Percentiles rank a stretch among this genome's conserved stretches.
Evolutionary conservation across 2,329 filamentous ascomycete genomes (phyloP).

Genomic region (Teratosphaeria pseudoeucalypti): DNA sequence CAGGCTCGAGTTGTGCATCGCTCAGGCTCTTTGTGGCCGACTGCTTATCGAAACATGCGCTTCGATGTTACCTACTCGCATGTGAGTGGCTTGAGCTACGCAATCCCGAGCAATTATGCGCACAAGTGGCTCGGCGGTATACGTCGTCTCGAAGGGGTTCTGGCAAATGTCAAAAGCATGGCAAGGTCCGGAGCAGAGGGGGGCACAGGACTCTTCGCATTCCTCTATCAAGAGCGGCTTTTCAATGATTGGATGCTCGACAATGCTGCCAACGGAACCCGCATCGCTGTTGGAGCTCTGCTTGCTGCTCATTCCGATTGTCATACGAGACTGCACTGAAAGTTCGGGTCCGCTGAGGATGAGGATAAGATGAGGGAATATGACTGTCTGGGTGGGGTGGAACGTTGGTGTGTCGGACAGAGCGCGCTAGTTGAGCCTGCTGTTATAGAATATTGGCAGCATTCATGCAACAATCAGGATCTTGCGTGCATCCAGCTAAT

Average conservation of each 20-base stretch:
- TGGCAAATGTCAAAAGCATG: background rate
- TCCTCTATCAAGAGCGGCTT: background rate
- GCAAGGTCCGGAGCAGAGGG: background rate
- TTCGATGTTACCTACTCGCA: background rate
- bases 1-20: background rate
- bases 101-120: background rate
- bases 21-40: background rate
- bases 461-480: too few species aligned
- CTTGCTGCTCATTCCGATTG: background rate
- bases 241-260: background rate
- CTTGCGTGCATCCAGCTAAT: too few species aligned
- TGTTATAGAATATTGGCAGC: too few species aligned
- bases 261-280: background rate
- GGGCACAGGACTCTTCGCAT: background rate
- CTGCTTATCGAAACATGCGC: background rate
- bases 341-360: too few species aligned
- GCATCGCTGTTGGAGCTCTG: background rate
- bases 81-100: background rate
- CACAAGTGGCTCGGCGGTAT: background rate
- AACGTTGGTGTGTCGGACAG: too few species aligned
- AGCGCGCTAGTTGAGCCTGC: too few species aligned
- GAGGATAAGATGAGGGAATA: too few species aligned
- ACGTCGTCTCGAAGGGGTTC: background rate
- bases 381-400: too few species aligned
- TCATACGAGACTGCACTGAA: too few species aligned